A percentile compares a stretch with the other conserved stretches of the same genome.
Evolutionary conservation across 2,329 filamentous ascomycete genomes (phyloP).

Genomic region (Neofusicoccum sp.): DNA sequence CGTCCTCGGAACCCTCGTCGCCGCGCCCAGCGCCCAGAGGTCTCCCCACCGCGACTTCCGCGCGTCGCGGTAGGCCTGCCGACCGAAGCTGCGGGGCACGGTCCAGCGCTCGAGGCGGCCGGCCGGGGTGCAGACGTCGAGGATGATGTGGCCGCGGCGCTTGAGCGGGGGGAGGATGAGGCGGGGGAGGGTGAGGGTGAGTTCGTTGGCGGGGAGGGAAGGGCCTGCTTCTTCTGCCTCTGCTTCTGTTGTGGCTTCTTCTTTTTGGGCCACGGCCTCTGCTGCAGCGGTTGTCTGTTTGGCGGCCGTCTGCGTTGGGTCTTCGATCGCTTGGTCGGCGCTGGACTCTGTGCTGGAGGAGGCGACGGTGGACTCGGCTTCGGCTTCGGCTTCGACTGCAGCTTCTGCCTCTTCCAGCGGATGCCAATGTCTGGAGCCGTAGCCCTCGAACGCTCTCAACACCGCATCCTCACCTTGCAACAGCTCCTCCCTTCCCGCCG

Average conservation of each 20-base stretch:
- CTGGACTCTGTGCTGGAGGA: too few species aligned
- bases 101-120: constrained; percentile 92
- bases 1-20: constrained; percentile 67
- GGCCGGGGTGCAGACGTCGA: constrained; percentile 86
- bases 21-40: constrained; percentile 91
- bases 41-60: constrained; percentile 91
- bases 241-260: background rate
- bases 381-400: constrained; percentile 21
- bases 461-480: constrained; percentile 59
- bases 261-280: background rate
- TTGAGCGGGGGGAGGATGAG: constrained; percentile 80
- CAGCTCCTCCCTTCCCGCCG: constrained; percentile 24
- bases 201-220: constrained; percentile 29
- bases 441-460: constrained; percentile 66
- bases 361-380: constrained; percentile 15
- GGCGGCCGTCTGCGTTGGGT: too few species aligned
- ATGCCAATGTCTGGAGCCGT: constrained; percentile 39
- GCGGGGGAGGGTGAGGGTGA: constrained; percentile 70
- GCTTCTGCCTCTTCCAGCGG: constrained; percentile 3
- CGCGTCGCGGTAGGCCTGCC: constrained; percentile 84
- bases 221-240: background rate
- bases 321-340: too few species aligned
- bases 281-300: background rate
- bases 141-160: constrained; percentile 78
- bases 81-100: constrained; percentile 76